Evolutionary conservation across 1,139 yeast genomes (phyloP).

Genomic region (Wickerhamiella pararugosa): DNA sequence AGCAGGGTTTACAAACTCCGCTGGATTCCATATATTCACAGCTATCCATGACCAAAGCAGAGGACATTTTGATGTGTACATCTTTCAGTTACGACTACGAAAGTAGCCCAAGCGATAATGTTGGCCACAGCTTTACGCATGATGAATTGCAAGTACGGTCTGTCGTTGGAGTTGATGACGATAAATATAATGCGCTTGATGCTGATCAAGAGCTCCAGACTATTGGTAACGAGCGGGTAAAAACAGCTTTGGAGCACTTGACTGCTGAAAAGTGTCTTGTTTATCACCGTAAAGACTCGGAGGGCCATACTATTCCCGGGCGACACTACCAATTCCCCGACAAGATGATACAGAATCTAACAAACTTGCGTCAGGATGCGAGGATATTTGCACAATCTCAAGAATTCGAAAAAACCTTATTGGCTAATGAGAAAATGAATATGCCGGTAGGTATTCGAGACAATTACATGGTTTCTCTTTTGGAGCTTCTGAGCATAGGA

Average conservation of each 20-base stretch:
- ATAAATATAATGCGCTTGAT: conserved; percentile 31
- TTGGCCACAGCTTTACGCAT: conserved; percentile 1
- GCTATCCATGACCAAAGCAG: conserved; percentile 21
- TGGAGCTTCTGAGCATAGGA: conserved; percentile 5
- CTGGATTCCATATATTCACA: conserved; percentile 14
- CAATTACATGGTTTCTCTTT: conserved; percentile 5
- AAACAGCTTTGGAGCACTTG: conserved; percentile 38
- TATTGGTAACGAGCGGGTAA: conserved; percentile 32
- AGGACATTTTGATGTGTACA: conserved; percentile 14
- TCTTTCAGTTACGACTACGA: conserved; percentile 7
- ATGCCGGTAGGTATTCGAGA: conserved; percentile 4
- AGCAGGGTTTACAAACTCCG: conserved; percentile 3
- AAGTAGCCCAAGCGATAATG: background rate
- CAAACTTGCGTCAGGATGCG: conserved; percentile 4
- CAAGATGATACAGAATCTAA: conserved; percentile 23
- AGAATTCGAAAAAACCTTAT: background rate
- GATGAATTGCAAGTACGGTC: conserved; percentile 30
- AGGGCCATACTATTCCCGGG: conserved; percentile 24
- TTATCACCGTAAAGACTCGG: conserved; percentile 33
- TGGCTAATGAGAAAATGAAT: background rate
- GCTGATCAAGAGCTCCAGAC: conserved; percentile 32
- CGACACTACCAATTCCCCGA: conserved; percentile 47
- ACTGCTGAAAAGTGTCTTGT: conserved; percentile 41
- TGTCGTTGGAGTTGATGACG: conserved; percentile 42
- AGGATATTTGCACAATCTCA: conserved; percentile 5